Evolutionary conservation across 2,329 filamentous ascomycete genomes (phyloP), one percentile per base, ranked within the genome.

Genomic region (Mariannaea elegans): DNA sequence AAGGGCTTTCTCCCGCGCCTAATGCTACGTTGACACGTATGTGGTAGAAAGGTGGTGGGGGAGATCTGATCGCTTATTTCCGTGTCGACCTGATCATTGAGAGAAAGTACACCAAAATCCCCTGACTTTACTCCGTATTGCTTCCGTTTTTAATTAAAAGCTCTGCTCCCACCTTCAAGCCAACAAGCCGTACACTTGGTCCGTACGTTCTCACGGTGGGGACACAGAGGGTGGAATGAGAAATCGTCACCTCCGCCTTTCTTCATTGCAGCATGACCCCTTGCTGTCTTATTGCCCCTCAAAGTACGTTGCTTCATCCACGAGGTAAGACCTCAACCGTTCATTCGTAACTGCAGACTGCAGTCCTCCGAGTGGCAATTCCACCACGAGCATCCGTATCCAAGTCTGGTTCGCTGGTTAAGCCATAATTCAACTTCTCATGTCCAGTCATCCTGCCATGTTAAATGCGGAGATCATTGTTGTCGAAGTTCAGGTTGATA

Each of bases 1-100:
- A 13, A 34, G 29, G 18, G 14, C 29, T 18, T 14, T n/a, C 9
- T 21, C 36, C 21, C 39, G 42, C 34, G 44, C 21, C 48, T 47
- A 52, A 44, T 44, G 50, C 46, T 47, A 36, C 48, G 41, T 48
- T 38, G 48, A 38, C 56, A 59, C 41, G 48, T 47, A 32, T 44
- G 19, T 52, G 38, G 18, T 24, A 27, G 5, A 9, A 27, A 27
- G 9, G 9, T 27, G 24, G 24, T 5, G 9, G 24, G 24, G 24
- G 5, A 27, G 24, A 5, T 5, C 5, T 27, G 24, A 5, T 27
- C 24, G 5, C 9, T 27, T 27, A 6, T 27, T 27, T 27, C 9
- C 9, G 5, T 27, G 5, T n/a, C n/a, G n/a, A n/a, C n/a, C n/a
- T n/a, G n/a, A n/a, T n/a, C n/a, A n/a, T n/a, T n/a, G n/a, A n/a